phyloP scores from a whole-genome alignment of 768 basidiomycete species.

The Hygrophorus russula region DNA sequence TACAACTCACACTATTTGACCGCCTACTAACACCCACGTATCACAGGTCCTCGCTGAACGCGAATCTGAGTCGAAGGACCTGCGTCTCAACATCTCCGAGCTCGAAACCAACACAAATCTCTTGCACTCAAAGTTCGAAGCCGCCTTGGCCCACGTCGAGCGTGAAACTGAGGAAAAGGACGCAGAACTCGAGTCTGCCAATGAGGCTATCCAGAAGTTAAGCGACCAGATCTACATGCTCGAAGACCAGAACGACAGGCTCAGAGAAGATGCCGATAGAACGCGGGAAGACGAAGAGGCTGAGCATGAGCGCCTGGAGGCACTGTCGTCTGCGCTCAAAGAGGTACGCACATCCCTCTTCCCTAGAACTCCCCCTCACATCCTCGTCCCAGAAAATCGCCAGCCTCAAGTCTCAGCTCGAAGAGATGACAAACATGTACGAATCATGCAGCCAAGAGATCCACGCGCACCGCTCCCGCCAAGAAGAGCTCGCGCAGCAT shows the following conservation, averaged over 20 bases:
- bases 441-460: constrained; percentile 53
- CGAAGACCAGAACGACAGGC: constrained; percentile 76
- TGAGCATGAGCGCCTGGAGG: constrained; percentile 61
- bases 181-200: constrained; percentile 59
- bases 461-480: constrained; percentile 53
- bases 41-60: constrained; percentile 63
- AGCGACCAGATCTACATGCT: constrained; percentile 73
- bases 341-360: constrained; percentile 38
- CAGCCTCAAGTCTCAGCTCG: constrained; percentile 49
- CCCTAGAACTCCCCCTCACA: neutral
- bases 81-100: constrained; percentile 63
- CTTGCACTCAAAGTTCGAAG: constrained; percentile 63
- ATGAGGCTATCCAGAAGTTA: constrained; percentile 69
- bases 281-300: constrained; percentile 60
- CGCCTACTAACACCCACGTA: constrained; percentile 5
- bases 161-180: constrained; percentile 73
- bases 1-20: neutral
- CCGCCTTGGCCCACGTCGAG: constrained; percentile 65
- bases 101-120: constrained; percentile 64
- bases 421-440: constrained; percentile 54
- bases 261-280: constrained; percentile 60
- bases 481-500: constrained; percentile 70
- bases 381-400: constrained; percentile 54
- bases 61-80: constrained; percentile 67
- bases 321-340: constrained; percentile 62